A percentile compares a stretch with the other conserved stretches of the same genome.
These are phyloP conservation scores for Umbelopsis sp. DNA, from an alignment of 192 early-diverging fungal species.

Conservation along the genomic window DNA sequence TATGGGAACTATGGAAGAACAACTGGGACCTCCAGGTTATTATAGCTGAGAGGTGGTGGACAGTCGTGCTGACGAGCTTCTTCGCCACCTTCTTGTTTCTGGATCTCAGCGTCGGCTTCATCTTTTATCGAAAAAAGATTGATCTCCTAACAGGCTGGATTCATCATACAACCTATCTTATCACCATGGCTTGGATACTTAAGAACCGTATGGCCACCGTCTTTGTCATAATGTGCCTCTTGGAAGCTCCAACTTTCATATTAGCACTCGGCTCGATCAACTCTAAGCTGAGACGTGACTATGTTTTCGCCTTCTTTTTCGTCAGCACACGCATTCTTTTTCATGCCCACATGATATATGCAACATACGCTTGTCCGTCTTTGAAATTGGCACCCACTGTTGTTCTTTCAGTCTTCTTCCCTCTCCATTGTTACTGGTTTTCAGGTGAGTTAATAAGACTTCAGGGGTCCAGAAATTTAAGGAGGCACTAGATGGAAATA, in stretches of 20 bases:
- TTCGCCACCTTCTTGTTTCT: constrained; percentile 58
- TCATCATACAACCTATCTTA: constrained; percentile 61
- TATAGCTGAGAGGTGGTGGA: constrained; percentile 28
- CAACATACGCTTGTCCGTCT: constrained; percentile 34
- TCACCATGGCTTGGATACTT: constrained; percentile 41
- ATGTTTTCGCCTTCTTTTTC: constrained; percentile 55
- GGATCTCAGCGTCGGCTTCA: constrained; percentile 56
- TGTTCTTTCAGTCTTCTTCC: constrained; percentile 47
- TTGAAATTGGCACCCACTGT: constrained; percentile 28
- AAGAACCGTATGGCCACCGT: constrained; percentile 27
- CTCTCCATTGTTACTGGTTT: constrained; percentile 62
- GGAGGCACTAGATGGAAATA: neutral
- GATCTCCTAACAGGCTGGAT: constrained; percentile 59
- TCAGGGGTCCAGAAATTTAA: neutral
- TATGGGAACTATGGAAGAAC: constrained; percentile 8
- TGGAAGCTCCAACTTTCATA: constrained; percentile 63
- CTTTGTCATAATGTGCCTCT: constrained; percentile 52
- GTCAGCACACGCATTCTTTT: constrained; percentile 59
- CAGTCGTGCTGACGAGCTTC: constrained; percentile 46
- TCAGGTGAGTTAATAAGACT: constrained; percentile 30
- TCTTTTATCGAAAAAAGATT: constrained; percentile 59
- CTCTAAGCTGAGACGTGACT: constrained; percentile 50
- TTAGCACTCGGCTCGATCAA: constrained; percentile 57
- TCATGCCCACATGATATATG: constrained; percentile 47
- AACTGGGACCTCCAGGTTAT: constrained; percentile 18